Percentiles rank a stretch among this genome's conserved stretches.
Evolutionary conservation across 2,329 filamentous ascomycete species (phyloP).

Genomic region (Gyromitra esculenta): DNA sequence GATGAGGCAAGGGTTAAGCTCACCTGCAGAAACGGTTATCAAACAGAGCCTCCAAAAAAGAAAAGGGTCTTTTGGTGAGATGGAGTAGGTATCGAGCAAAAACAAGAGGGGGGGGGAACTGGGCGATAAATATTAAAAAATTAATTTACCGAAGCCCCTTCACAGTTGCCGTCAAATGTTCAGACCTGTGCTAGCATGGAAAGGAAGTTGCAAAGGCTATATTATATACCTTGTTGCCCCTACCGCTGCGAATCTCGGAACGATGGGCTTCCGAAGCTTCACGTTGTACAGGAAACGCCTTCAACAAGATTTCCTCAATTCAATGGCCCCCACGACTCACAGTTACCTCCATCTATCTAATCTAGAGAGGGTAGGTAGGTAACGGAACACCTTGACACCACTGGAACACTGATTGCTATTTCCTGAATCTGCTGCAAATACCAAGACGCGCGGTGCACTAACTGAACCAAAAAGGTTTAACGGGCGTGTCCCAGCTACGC

Average conservation of each 20-base stretch:
- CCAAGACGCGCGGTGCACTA: slow-evolving; percentile 10
- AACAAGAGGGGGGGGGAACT: slow-evolving; percentile 14
- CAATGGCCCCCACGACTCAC: neutral
- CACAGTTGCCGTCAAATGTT: neutral
- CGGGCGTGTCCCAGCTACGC: slow-evolving; percentile 6
- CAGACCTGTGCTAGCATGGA: slow-evolving; percentile 6
- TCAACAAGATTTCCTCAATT: neutral
- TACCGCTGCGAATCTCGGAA: slow-evolving; percentile 24
- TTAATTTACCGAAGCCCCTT: neutral
- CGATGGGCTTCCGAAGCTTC: neutral
- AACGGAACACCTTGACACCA: neutral
- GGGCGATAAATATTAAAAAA: slow-evolving; percentile 19
- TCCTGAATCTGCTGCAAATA: slow-evolving; percentile 1
- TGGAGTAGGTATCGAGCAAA: neutral
- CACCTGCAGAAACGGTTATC: neutral
- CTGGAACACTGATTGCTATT: neutral
- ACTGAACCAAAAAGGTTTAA: neutral
- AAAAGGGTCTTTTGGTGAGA: neutral
- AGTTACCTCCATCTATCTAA: neutral
- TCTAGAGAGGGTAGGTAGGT: neutral
- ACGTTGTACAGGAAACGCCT: slow-evolving; percentile 18
- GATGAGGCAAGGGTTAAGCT: neutral
- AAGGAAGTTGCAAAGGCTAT: slow-evolving; percentile 24
- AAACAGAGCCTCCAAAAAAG: neutral
- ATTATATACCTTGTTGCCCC: slow-evolving; percentile 37